phyloP scores from a whole-genome alignment of 2,329 filamentous ascomycete species.

The Rutstroemia sp. region DNA sequence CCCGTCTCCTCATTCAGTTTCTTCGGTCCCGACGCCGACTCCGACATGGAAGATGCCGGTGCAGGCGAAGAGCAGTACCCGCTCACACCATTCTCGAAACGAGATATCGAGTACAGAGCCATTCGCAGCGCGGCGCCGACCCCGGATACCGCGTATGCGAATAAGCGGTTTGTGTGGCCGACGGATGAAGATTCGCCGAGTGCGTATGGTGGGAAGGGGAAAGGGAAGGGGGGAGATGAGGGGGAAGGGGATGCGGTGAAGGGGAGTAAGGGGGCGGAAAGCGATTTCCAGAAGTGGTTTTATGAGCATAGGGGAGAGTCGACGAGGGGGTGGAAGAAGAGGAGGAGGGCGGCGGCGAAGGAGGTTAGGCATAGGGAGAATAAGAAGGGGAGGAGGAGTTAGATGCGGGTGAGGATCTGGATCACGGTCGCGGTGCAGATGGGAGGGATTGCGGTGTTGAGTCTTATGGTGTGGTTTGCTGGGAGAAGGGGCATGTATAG shows the following conservation, averaged over 20 bases:
- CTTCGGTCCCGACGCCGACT: constrained; percentile 51
- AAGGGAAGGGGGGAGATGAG: constrained; percentile 29
- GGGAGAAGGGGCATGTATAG: no score
- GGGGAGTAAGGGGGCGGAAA: constrained; percentile 22
- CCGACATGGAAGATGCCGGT: constrained; percentile 37
- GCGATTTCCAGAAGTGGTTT: constrained; percentile 60
- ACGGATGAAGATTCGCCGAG: constrained; percentile 30
- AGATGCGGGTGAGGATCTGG: not conserved
- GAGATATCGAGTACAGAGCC: constrained; percentile 67
- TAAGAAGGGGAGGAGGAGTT: constrained; percentile 37
- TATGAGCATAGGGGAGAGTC: constrained; percentile 59
- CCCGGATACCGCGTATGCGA: constrained; percentile 80
- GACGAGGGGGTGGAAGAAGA: constrained; percentile 59
- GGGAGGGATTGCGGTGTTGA: no score
- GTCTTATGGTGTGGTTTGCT: no score
- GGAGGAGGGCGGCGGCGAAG: constrained; percentile 55
- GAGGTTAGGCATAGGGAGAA: constrained; percentile 62
- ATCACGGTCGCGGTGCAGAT: not conserved
- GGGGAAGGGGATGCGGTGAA: constrained; percentile 17
- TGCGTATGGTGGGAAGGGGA: constrained; percentile 31
- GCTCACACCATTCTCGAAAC: constrained; percentile 75
- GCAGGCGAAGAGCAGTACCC: constrained; percentile 45
- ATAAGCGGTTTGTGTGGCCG: constrained; percentile 52
- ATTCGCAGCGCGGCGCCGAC: constrained; percentile 88
- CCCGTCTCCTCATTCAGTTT: constrained; percentile 63